Base-by-base conservation (phyloP, 2,329 filamentous ascomycete genomes). In the Xylaria arbuscula region DNA sequence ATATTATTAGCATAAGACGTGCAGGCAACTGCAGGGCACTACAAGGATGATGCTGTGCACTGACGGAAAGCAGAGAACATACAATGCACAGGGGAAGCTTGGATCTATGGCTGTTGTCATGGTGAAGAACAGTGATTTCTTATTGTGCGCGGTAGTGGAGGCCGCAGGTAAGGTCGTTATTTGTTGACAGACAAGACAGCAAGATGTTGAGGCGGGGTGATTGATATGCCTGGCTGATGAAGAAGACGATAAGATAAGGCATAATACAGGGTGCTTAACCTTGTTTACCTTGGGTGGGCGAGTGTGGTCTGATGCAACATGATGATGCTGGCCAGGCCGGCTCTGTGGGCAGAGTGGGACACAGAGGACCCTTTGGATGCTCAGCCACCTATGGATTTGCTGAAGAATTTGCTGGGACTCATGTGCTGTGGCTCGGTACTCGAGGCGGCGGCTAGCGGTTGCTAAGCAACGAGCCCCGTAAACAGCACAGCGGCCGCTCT, bases 51-150 rank as follows among this genome's bases (percentile, higher is more conserved):
- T 66, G 59, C 40, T 34, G 58, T 54, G n/a, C 17, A 8, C 5
- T 47, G 38, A 40, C 47, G 24, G 34, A 32, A 9, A 61, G 36
- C 11, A 11, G 32, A n/a, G 62, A 59, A 81, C 88, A 76, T 83
- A 90, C 90, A 92, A 78, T 38, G 86, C 85, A 79, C 88, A 91
- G 60, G 89, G 89, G 74, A 90, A 91, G 17, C 84, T 82, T 56
- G 82, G 72, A 72, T 86, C 84, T 67, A 78, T 72, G 42, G 73
- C 73, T 73, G 76, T 76, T 69, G 81, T 77, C 81, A 84, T 85
- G 77, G 72, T 76, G 73, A 55, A 65, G 34, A 51, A 64, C 48
- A 19, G n/a, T 45, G 58, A 42, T 40, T 24, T 57, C 3, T 42
- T 42, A 24, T 17, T 1, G 38, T 42, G 51, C 5, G 51, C 45